Evolutionary conservation across 2,329 filamentous ascomycete genomes (phyloP), one percentile per base, ranked within the genome.

Genomic region (Ascochyta fabae): DNA sequence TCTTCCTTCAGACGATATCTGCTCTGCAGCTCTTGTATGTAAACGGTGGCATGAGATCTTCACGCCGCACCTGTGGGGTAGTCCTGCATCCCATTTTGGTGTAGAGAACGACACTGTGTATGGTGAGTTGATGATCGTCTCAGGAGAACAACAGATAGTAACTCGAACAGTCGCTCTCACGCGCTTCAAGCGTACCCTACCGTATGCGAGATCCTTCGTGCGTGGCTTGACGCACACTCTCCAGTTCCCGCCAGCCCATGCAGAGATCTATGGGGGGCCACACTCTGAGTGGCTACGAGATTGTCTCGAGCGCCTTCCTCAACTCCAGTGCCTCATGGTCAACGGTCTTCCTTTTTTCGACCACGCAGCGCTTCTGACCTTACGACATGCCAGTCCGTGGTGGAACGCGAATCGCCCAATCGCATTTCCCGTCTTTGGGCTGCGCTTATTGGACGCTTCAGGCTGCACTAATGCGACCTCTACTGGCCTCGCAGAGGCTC

Each of bases 51-150:
- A 87, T 64, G 65, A 73, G 26, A 80, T 82, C n/a, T 86, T 87
- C 61, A 78, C 81, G 48, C 83, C 83, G 2, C 80, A 83, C 59
- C 77, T 88, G 1, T 88, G 85, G 85, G 85, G 85, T 15, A 82
- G 84, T 64, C 85, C 85, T 19, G 84, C 85, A 0, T 86, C 84
- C 8, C 84, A 87, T 69, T 87, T 87, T 66, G 83, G 82, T 27
- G 78, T 78, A 2, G 80, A 86, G 47, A 84, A 86, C 64, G 85
- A 87, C 65, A 81, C 80, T 8, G 83, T 87, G 27, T 86, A 86
- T 64, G 80, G 82, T 78, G 58, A 29, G 52, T 31, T 31, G 9
- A n/a, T 2, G 5, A 16, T 10, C 41, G 24, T 24, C 33, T 24
- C 19, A 46, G 1, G 16, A 8, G 19, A 23, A 5, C 1, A 23